These are phyloP conservation scores for Schizosaccharomyces octosporus DNA, from an alignment of 805 yeast species.

Conservation along the genomic window DNA sequence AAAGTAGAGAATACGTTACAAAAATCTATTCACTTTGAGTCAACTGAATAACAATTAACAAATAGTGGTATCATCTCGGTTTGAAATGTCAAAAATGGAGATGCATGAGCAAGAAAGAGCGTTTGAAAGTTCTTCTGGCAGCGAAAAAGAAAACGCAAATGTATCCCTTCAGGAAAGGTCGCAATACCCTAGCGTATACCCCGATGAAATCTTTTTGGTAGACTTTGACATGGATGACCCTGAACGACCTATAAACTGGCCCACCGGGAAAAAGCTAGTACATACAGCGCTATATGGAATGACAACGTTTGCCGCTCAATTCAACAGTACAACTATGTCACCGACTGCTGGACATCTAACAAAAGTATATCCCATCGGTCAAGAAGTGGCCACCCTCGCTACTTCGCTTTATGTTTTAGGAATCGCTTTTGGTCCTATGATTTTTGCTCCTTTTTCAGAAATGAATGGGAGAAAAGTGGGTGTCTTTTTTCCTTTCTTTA, in stretches of 20 bases:
- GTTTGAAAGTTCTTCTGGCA: too few relatives aligned
- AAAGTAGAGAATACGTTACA: too few relatives aligned
- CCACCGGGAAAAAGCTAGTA: neutral
- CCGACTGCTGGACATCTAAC: conserved; percentile 30
- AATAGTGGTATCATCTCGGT: too few relatives aligned
- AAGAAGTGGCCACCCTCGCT: conserved; percentile 43
- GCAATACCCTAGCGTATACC: too few relatives aligned
- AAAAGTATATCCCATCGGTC: conserved; percentile 30
- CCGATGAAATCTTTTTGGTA: too few relatives aligned
- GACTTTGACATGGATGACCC: neutral
- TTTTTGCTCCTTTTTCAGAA: conserved; percentile 66
- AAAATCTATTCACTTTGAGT: too few relatives aligned
- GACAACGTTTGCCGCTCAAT: conserved; percentile 11
- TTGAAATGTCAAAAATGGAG: too few relatives aligned
- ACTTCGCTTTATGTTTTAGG: conserved; percentile 49
- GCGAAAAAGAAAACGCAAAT: too few relatives aligned
- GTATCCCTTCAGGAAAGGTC: too few relatives aligned
- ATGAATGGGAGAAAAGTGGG: conserved; percentile 10
- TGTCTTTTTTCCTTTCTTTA: conserved; percentile 12
- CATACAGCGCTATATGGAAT: neutral
- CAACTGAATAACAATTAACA: too few relatives aligned
- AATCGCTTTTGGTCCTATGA: conserved; percentile 62
- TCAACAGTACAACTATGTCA: conserved; percentile 35
- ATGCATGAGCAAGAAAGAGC: too few relatives aligned
- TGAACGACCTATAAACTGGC: neutral